These are phyloP conservation scores for Coemansia sp. DNA, from an alignment of 192 early-diverging fungal species.

Conservation along the genomic window DNA sequence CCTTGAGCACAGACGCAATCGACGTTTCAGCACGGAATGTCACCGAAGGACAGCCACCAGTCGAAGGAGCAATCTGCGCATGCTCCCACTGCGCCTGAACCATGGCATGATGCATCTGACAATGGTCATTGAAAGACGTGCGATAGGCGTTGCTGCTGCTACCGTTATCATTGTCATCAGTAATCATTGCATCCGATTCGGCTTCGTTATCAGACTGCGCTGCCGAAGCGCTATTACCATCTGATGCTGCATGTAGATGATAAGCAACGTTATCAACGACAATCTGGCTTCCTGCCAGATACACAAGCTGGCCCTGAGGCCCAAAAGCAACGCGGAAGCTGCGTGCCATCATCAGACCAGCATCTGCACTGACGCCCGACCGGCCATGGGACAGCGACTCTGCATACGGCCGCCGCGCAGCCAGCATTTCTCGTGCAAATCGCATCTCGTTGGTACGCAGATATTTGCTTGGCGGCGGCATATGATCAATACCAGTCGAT, in stretches of 20 bases:
- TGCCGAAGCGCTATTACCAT: not conserved
- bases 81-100: constrained; percentile 35
- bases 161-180: not conserved
- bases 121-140: constrained; percentile 6
- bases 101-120: constrained; percentile 11
- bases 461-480: constrained; percentile 45
- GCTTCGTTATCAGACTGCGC: not conserved
- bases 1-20: constrained; percentile 17
- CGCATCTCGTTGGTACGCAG: constrained; percentile 30
- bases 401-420: constrained; percentile 25
- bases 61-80: constrained; percentile 1
- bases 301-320: constrained; percentile 65
- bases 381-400: constrained; percentile 42
- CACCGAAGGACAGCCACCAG: not conserved
- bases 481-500: constrained; percentile 11
- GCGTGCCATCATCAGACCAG: constrained; percentile 76
- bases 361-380: constrained; percentile 60
- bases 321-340: constrained; percentile 87
- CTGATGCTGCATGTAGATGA: constrained; percentile 29
- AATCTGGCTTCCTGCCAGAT: constrained; percentile 21
- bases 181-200: not conserved
- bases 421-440: constrained; percentile 11
- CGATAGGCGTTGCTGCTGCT: too few species aligned
- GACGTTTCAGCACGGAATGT: constrained; percentile 16
- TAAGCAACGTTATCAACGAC: constrained; percentile 52